Base-by-base conservation (phyloP, 2,329 filamentous ascomycete species). In the Diaporthe longicolla region DNA sequence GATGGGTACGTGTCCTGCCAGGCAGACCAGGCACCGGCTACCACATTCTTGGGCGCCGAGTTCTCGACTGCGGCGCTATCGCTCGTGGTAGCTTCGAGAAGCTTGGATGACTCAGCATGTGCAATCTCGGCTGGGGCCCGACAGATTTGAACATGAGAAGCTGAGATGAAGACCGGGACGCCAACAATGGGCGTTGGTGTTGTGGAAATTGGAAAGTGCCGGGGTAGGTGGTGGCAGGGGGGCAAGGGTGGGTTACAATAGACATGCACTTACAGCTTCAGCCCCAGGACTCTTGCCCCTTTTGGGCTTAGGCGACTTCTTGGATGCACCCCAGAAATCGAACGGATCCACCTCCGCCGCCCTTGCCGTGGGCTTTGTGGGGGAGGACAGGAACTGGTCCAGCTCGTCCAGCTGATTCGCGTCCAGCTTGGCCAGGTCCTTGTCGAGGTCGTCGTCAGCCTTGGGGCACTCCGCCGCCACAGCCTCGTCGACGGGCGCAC, bases 301-400 rank as follows among this genome's bases (percentile, higher is more conserved):
- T 75, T 79, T 82, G 71, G 79, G 77, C 50, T 59, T 77, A 40
- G 79, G 70, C 78, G 84, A 84, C 76, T 86, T 88, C 79, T 87
- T 89, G 73, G 83, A 80, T 63, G 85, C 83, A 74, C 89, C 87
- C 89, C 89, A 91, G 83, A 91, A 90, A 77, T 86, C 86, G 80
- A 91, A 91, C 0, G 87, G 80, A 73, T 87, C 84, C 55, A 78
- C 79, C 72, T 83, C 58, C 77, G 77, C 71, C 81, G 73, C 45
- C 32, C 71, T 80, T 37, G 59, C 66, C n/a, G 45, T n/a, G 24
- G 45, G n/a, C 32, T 76, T 63, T 37, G 59, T 61, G 29, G 73
- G 66, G 26, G 37, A 57, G 29, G 74, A 75, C 43, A 75, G 58
- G 15, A 82, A 77, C 71, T 80, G 74, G 72, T 82, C 81, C 19